phyloP scores from a whole-genome alignment of 1,284 basidiomycete species.

The Leccinum solheimii region DNA sequence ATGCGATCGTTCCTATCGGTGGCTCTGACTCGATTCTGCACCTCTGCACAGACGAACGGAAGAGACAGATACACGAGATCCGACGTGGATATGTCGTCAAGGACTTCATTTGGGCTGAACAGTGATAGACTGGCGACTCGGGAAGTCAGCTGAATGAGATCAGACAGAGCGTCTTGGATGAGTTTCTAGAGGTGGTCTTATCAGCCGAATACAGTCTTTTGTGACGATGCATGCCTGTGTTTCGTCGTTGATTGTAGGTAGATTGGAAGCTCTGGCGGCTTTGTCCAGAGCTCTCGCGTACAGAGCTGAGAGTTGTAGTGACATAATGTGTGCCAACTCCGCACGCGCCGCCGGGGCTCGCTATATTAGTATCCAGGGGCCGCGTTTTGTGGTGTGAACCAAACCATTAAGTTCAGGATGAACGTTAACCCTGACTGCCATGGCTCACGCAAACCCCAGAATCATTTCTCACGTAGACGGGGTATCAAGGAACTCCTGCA shows the following conservation, averaged over 20 bases:
- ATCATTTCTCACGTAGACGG: constrained; percentile 28
- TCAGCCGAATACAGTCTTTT: constrained; percentile 14
- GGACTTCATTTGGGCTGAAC: constrained; percentile 83
- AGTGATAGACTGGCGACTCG: constrained; percentile 63
- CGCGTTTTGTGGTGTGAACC: not conserved
- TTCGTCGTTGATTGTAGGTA: constrained; percentile 49
- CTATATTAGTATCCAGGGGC: constrained; percentile 18
- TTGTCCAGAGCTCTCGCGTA: constrained; percentile 46
- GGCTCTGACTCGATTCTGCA: constrained; percentile 66
- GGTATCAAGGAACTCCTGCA: constrained; percentile 25
- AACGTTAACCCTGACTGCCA: not conserved
- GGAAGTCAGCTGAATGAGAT: constrained; percentile 51
- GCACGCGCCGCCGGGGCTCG: not conserved
- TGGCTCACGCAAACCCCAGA: constrained; percentile 1
- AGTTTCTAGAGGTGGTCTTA: constrained; percentile 47
- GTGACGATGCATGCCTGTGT: constrained; percentile 44
- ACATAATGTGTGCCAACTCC: constrained; percentile 25
- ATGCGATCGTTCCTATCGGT: constrained; percentile 62
- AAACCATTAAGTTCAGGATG: constrained; percentile 10
- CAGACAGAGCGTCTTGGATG: constrained; percentile 51
- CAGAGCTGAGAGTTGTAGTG: constrained; percentile 42
- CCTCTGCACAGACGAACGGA: constrained; percentile 71
- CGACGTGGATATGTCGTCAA: constrained; percentile 82
- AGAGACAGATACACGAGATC: constrained; percentile 82
- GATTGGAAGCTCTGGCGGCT: constrained; percentile 44